Conservation (phyloP, 768 basidiomycete species). For the Boletus sp. region DNA sequence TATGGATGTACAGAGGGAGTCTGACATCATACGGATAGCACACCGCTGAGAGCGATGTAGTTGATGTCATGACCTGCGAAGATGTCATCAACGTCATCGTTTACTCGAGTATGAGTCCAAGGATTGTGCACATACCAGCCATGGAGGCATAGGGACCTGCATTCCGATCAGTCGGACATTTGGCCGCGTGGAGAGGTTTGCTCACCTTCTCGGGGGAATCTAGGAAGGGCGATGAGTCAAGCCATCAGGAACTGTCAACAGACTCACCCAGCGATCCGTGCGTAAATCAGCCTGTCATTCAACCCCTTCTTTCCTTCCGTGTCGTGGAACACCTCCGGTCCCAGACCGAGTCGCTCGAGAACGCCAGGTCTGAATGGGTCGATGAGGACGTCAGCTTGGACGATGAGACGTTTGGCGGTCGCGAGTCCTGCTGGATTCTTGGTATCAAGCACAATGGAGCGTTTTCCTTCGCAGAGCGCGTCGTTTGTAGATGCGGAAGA, state of each 20-base stretch:
- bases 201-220: conserved; percentile 63
- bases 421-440: conserved; percentile 60
- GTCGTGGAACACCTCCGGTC: conserved; percentile 71
- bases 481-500: conserved; percentile 40
- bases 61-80: conserved; percentile 77
- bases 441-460: conserved; percentile 68
- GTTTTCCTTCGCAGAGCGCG: conserved; percentile 68
- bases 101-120: background rate
- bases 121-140: conserved; percentile 53
- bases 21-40: conserved; percentile 51
- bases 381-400: conserved; percentile 73
- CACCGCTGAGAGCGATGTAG: conserved; percentile 77
- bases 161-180: conserved; percentile 15
- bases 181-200: background rate
- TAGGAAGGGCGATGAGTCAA: conserved; percentile 22
- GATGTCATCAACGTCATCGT: background rate
- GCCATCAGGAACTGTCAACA: background rate
- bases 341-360: conserved; percentile 72
- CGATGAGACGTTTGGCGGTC: conserved; percentile 55
- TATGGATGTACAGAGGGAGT: background rate
- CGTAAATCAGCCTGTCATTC: conserved; percentile 68
- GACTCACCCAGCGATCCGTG: conserved; percentile 70
- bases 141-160: conserved; percentile 69
- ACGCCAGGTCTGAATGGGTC: conserved; percentile 85
- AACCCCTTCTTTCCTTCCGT: conserved; percentile 41